Conservation (phyloP, 768 basidiomycete genomes). For the Exsudoporus frostii region DNA sequence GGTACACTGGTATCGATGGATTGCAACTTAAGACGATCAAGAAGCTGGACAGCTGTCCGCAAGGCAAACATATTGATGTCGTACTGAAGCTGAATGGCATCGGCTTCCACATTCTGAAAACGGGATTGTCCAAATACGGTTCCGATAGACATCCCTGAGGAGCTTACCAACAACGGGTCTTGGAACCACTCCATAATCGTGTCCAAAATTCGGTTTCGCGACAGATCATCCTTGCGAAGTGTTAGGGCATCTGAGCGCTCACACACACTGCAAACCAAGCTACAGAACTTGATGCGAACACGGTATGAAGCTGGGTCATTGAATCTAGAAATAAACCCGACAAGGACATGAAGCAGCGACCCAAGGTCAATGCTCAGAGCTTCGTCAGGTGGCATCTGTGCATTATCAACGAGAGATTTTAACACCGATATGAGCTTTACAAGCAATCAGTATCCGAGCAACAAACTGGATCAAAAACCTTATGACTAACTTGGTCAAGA, state of each 20-base stretch:
- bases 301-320: conserved; percentile 51
- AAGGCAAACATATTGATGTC: conserved; percentile 77
- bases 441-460: conserved; percentile 11
- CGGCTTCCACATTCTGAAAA: conserved; percentile 37
- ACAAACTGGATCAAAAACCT: not conserved
- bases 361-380: conserved; percentile 62
- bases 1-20: conserved; percentile 48
- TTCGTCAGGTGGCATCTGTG: conserved; percentile 55
- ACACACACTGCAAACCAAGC: conserved; percentile 65
- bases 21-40: conserved; percentile 71
- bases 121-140: not conserved
- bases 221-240: conserved; percentile 62
- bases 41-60: conserved; percentile 67
- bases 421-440: conserved; percentile 69
- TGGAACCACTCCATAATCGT: conserved; percentile 79
- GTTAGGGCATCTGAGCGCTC: conserved; percentile 57
- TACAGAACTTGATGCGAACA: conserved; percentile 73
- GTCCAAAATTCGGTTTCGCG: conserved; percentile 72
- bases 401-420: conserved; percentile 75
- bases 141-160: not conserved
- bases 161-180: conserved; percentile 48
- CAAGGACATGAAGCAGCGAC: conserved; percentile 55
- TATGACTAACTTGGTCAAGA: conserved; percentile 62
- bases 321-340: conserved; percentile 64
- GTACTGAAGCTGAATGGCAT: conserved; percentile 38